Evolutionary conservation across 768 basidiomycete genomes (phyloP).

Genomic region (Leccinum obscurum): DNA sequence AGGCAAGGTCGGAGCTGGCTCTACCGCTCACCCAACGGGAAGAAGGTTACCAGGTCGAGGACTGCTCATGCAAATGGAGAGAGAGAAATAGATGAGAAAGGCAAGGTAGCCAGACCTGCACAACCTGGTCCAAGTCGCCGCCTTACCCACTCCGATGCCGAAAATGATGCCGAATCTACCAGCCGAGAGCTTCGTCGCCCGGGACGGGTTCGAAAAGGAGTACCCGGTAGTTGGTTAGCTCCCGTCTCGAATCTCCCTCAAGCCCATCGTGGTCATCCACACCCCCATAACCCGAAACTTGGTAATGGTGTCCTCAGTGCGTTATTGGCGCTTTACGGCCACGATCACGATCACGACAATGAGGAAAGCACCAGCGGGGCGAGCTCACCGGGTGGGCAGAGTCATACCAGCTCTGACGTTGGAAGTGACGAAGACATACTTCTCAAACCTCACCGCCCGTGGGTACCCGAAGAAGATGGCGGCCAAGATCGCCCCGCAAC

Average conservation of each 20-base stretch:
- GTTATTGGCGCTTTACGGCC: slow-evolving; percentile 60
- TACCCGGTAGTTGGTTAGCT: slow-evolving; percentile 22
- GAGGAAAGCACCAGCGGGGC: slow-evolving; percentile 23
- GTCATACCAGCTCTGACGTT: slow-evolving; percentile 23
- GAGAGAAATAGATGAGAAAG: slow-evolving; percentile 4
- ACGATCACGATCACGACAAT: slow-evolving; percentile 32
- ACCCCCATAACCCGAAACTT: slow-evolving; percentile 13
- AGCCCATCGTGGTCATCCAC: neutral
- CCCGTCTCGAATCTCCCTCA: slow-evolving; percentile 6
- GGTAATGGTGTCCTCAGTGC: slow-evolving; percentile 64
- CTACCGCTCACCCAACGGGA: slow-evolving; percentile 9
- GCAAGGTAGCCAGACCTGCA: slow-evolving; percentile 6
- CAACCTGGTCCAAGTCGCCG: neutral
- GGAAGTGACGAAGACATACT: slow-evolving; percentile 22
- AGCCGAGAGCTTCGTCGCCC: slow-evolving; percentile 7
- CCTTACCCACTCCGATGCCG: slow-evolving; percentile 11
- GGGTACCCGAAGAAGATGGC: slow-evolving; percentile 18
- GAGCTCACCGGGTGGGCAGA: slow-evolving; percentile 20
- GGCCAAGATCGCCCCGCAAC: slow-evolving; percentile 3
- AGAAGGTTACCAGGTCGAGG: neutral
- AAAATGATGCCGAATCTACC: slow-evolving; percentile 8
- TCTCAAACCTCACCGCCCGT: slow-evolving; percentile 20
- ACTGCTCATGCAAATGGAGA: neutral
- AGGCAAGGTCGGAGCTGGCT: slow-evolving; percentile 29
- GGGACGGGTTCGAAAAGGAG: slow-evolving; percentile 14